Conservation (phyloP, 371 early-diverging fungal species). For the Phascolomyces articulosus region DNA sequence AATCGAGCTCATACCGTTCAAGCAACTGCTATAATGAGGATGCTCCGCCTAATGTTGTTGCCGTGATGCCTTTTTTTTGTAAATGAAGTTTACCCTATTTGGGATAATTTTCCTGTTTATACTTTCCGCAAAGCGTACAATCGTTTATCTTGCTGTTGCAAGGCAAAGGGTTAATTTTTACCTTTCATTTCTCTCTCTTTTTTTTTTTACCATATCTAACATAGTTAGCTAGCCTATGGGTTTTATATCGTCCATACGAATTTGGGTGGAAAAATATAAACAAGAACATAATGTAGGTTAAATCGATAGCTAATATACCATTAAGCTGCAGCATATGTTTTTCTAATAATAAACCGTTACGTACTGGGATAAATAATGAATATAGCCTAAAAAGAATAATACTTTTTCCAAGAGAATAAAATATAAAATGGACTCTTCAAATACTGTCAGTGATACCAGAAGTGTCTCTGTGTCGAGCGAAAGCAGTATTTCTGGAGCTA, state of each 20-base stretch:
- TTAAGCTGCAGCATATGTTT: background rate
- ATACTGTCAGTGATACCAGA: background rate
- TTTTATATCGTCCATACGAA: constrained; percentile 2
- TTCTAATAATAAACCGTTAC: too few relatives aligned
- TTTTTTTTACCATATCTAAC: background rate
- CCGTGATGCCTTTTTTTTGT: background rate
- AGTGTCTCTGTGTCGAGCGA: background rate
- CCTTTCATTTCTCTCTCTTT: background rate
- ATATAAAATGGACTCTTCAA: background rate
- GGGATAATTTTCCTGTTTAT: background rate
- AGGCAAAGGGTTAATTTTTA: too few relatives aligned
- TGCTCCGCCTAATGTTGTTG: background rate
- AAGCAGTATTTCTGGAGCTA: background rate
- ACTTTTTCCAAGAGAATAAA: background rate
- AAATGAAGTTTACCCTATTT: background rate
- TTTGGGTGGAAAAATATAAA: background rate
- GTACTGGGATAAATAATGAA: too few relatives aligned
- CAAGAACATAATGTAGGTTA: background rate
- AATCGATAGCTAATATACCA: background rate
- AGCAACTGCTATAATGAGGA: too few relatives aligned
- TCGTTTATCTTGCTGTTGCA: background rate
- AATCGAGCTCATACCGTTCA: too few relatives aligned
- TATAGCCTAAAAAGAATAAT: background rate
- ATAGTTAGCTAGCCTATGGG: background rate
- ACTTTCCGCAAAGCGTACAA: background rate